phyloP scores from a whole-genome alignment of 306 rosid species.

The Rosa rugosa region DNA sequence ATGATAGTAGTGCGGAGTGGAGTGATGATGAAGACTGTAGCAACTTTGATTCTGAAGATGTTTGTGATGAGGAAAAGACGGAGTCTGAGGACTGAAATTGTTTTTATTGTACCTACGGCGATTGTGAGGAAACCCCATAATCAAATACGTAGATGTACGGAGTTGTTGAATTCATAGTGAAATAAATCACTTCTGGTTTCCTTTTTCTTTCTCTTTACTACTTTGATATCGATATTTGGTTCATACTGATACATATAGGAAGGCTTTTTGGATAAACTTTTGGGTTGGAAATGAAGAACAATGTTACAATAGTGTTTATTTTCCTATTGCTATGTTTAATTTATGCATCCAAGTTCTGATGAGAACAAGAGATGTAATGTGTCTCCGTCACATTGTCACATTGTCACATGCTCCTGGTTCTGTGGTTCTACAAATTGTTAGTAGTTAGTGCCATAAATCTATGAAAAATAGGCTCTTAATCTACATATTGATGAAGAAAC shows the following conservation, averaged over 20 bases:
- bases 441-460: too few relatives aligned
- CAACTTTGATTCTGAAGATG: constrained; percentile 1
- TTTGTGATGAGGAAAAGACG: neutral
- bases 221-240: neutral
- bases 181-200: neutral
- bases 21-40: neutral
- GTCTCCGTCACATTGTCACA: too few relatives aligned
- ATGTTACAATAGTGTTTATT: neutral
- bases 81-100: neutral
- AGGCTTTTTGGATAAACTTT: too few relatives aligned
- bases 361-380: too few relatives aligned
- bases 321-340: too few relatives aligned
- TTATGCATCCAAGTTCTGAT: too few relatives aligned
- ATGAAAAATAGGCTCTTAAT: too few relatives aligned
- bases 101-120: neutral
- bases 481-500: too few relatives aligned
- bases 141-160: neutral
- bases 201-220: neutral
- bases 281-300: neutral
- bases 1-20: neutral
- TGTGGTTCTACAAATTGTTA: too few relatives aligned
- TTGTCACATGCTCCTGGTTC: too few relatives aligned
- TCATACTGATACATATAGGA: neutral
- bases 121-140: neutral
- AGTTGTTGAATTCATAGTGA: neutral